Evolutionary conservation across 2,329 filamentous ascomycete species (phyloP).

Genomic region (Curvularia lunata): DNA sequence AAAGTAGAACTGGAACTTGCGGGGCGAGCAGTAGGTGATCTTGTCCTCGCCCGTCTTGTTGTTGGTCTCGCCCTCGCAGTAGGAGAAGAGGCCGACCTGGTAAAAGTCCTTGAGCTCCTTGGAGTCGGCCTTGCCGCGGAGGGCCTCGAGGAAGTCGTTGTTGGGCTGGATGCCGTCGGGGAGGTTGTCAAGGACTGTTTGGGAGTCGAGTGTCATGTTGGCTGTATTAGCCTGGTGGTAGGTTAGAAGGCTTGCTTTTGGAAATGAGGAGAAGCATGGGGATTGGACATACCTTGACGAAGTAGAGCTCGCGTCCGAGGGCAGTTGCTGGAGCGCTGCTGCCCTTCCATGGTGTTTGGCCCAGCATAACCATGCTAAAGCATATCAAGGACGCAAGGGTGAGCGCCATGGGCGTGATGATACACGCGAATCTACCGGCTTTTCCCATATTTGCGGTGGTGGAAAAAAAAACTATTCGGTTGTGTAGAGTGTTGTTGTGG

Average conservation of each 20-base stretch:
- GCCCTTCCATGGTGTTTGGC: constrained; percentile 58
- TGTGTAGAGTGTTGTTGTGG: constrained; percentile 1
- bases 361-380: constrained; percentile 63
- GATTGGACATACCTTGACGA: constrained; percentile 58
- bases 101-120: constrained; percentile 73
- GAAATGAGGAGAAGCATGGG: background rate
- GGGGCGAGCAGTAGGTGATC: constrained; percentile 69
- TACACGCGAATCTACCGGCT: constrained; percentile 81
- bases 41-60: constrained; percentile 56
- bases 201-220: constrained; percentile 62
- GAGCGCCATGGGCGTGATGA: constrained; percentile 83
- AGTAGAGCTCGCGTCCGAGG: constrained; percentile 61
- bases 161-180: constrained; percentile 41
- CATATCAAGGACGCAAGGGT: constrained; percentile 79
- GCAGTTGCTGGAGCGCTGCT: constrained; percentile 44
- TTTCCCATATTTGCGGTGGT: constrained; percentile 65
- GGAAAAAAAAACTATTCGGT: background rate
- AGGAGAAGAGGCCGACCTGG: constrained; percentile 83
- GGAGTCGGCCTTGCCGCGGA: constrained; percentile 47
- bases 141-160: constrained; percentile 49
- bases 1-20: constrained; percentile 78
- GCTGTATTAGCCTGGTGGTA: constrained; percentile 41
- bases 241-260: constrained; percentile 20
- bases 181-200: constrained; percentile 43
- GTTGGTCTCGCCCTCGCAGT: constrained; percentile 71